Evolutionary conservation across 192 early-diverging fungal species (phyloP).

Genomic region (Rhizoclosmatium globosum): DNA sequence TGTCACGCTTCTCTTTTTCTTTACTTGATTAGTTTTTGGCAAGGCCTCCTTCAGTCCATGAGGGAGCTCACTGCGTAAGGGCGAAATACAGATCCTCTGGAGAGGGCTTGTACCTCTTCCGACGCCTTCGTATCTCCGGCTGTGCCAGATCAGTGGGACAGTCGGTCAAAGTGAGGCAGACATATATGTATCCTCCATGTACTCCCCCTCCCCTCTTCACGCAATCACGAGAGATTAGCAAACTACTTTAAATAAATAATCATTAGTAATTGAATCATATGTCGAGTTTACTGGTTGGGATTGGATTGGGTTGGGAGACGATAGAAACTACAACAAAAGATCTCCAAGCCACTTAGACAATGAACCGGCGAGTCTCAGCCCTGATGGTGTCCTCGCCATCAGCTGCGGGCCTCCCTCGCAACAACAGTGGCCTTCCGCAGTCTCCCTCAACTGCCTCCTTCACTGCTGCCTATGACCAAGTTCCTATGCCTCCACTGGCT

Average conservation of each 20-base stretch:
- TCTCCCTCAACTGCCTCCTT: not conserved
- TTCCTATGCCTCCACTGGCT: slow-evolving; percentile 43
- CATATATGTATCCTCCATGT: not conserved
- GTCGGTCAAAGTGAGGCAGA: not conserved
- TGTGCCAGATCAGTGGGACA: not conserved
- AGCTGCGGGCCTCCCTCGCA: not conserved
- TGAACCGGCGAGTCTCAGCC: not conserved
- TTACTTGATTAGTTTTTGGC: not conserved
- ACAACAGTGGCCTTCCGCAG: not conserved
- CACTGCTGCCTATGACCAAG: slow-evolving; percentile 27
- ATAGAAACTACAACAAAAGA: not conserved
- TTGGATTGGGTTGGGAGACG: not conserved
- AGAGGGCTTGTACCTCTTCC: not conserved
- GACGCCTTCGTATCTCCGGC: not conserved
- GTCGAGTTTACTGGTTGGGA: too few species aligned
- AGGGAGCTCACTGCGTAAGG: not conserved
- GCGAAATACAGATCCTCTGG: not conserved
- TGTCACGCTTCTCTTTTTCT: not conserved
- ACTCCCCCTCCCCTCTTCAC: not conserved
- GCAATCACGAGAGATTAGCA: too few species aligned
- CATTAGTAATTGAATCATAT: too few species aligned
- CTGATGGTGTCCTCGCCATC: slow-evolving; percentile 18
- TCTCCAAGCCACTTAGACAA: not conserved
- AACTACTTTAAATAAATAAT: too few species aligned
- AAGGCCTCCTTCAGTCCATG: not conserved